Base-by-base conservation (phyloP, 2,329 filamentous ascomycete genomes). In the Fusarium marasasianum region DNA sequence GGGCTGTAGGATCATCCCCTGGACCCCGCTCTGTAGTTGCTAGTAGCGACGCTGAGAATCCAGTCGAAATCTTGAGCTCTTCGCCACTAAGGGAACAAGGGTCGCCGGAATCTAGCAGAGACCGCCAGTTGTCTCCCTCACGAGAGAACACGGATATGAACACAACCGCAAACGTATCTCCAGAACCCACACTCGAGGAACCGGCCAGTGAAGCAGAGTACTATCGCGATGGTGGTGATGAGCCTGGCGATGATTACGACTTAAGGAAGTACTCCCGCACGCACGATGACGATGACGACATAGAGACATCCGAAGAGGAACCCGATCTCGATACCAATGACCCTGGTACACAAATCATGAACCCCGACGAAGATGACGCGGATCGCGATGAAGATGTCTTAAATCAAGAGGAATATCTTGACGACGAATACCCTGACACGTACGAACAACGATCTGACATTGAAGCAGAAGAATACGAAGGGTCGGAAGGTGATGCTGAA, bases 211-310 rank as follows among this genome's bases (percentile, higher is more conserved):
- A 76, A 62, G 69, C 69, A 48, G 78, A 77, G 14, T 63, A 70
- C 51, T 72, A 77, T 51, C 70, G 69, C 26, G 77, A 81, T 57
- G 78, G 75, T 24, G 76, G 77, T 4, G 79, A 81, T 22, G 63
- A 77, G 26, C 71, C 76, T 41, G 81, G 81, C 18, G 80, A 82
- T 38, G 81, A 82, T 62, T 82, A 82, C 33, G 80, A 82, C 51
- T 69, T 82, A 35, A 70, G 80, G 54, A 81, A 81, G 44, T 82
- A 82, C 61, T 79, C 79, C 51, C 71, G 73, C 45, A 73, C 80
- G 35, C 79, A 75, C 41, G 78, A 80, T 51, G 81, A 83, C 31
- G 82, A 81, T 24, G 81, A 82, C 31, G 79, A 82, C 14, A 71
- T 77, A 35, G 78, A 82, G 22, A 75, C 76, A 47, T 71, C 71